Base-by-base conservation (phyloP, 257 asterid genomes). In the Haberlea rhodopensis region DNA sequence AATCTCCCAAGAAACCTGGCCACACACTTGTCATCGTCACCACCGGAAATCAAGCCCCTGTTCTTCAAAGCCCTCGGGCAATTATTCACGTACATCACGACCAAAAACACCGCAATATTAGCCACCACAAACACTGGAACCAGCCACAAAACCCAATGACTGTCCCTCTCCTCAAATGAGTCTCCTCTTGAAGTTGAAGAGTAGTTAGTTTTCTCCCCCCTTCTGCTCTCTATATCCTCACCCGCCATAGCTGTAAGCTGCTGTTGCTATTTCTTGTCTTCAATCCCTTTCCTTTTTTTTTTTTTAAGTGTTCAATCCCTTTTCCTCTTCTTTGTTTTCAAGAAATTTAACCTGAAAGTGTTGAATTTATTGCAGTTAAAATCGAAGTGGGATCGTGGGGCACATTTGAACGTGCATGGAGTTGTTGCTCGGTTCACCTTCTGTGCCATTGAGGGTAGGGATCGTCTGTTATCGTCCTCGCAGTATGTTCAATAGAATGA, bases 121-220 rank as follows among this genome's bases (percentile, higher is more conserved):
- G 84, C 91, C 51, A 76, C 76, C 27, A 85, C 86, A 71, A 89
- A 70, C 57, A 81, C 24, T 1, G 97, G 97, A 66, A 89, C 77
- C 67, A 92, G 32, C 99, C 97, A 89, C 13, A 95, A 89, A 2
- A 66, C 70, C 99, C 99, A 89, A 5, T 58, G 76, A 8, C 82
- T 75, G 1, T 83, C 89, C 29, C 79, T 69, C 11, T 75, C 83
- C 13, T 73, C 83, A 22, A 28, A 6, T 53, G 71, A 70, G 22
- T 75, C 31, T 2, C 79, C 59, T 9, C 66, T 19, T 2, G 53
- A 66, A 2, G 70, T 28, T 5, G 82, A 34, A 5, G 75, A 53
- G 26, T 60, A 61, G 21, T 26, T 64, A 26, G 15, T 76, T 45
- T 86, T 80, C 67, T 25, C 83, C n/a, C 65, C 78, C 51, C 83